These are phyloP conservation scores for Solanum paucissectum DNA, from an alignment of 257 asterid species.

Conservation along the genomic window DNA sequence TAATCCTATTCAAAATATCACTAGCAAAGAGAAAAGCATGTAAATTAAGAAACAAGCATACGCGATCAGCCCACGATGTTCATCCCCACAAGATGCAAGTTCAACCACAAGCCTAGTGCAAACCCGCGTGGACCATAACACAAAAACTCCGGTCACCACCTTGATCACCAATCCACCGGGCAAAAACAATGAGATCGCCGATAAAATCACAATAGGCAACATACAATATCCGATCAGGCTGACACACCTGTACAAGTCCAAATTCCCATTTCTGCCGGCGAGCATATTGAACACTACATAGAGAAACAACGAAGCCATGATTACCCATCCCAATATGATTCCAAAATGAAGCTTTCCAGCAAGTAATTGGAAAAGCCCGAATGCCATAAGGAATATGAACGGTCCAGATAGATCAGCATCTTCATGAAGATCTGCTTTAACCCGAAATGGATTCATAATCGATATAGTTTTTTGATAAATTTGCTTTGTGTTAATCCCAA, in stretches of 20 bases:
- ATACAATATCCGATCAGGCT: slow-evolving; percentile 88
- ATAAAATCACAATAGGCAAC: slow-evolving; percentile 72
- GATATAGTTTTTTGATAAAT: slow-evolving; percentile 70
- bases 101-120: slow-evolving; percentile 84
- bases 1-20: slow-evolving; percentile 35
- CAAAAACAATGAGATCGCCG: slow-evolving; percentile 67
- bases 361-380: slow-evolving; percentile 77
- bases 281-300: slow-evolving; percentile 81
- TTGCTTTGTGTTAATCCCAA: slow-evolving; percentile 85
- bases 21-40: slow-evolving; percentile 70
- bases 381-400: slow-evolving; percentile 72
- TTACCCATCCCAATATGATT: slow-evolving; percentile 75
- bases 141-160: slow-evolving; percentile 54
- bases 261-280: slow-evolving; percentile 71
- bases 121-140: slow-evolving; percentile 84
- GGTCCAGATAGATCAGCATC: slow-evolving; percentile 94
- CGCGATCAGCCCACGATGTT: slow-evolving; percentile 71
- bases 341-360: slow-evolving; percentile 88
- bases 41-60: slow-evolving; percentile 88
- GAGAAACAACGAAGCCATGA: slow-evolving; percentile 65
- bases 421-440: slow-evolving; percentile 65
- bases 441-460: slow-evolving; percentile 57
- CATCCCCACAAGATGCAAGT: slow-evolving; percentile 81
- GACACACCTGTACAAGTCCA: slow-evolving; percentile 78
- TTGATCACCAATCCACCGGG: slow-evolving; percentile 71